Percentiles rank a stretch among this genome's conserved stretches.
phyloP scores from a whole-genome alignment of 179 eudicot genomes.

The Spinacia oleracea region DNA sequence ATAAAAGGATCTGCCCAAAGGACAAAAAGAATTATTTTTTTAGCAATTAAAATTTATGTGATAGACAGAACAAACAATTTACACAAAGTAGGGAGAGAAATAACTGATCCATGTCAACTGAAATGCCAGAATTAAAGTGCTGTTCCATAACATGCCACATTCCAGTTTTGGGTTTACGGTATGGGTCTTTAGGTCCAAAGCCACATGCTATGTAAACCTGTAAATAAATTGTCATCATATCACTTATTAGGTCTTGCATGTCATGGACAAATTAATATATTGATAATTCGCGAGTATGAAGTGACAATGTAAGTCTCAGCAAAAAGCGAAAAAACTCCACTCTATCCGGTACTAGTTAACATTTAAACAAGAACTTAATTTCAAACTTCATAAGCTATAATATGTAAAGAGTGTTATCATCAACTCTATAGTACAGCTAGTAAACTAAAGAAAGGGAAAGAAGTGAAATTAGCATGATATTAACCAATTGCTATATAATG shows the following conservation, averaged over 20 bases:
- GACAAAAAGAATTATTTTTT: conserved; percentile 3
- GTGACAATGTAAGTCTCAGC: not conserved
- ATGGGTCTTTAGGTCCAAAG: conserved; percentile 60
- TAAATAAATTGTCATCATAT: conserved; percentile 3
- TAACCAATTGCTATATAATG: not conserved
- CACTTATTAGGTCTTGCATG: not conserved
- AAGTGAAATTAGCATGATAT: not conserved
- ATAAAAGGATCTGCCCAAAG: conserved; percentile 69
- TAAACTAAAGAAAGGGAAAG: not conserved
- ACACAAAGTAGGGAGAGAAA: conserved; percentile 17
- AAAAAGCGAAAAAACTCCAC: not conserved
- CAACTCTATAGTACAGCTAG: not conserved
- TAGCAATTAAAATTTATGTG: not conserved
- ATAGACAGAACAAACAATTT: not conserved
- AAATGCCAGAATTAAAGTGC: conserved; percentile 81
- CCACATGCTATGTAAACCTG: conserved; percentile 98
- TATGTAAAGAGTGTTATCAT: not conserved
- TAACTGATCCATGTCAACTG: conserved; percentile 81
- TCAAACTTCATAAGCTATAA: not conserved
- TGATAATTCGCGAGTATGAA: conserved; percentile 2
- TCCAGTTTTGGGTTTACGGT: conserved; percentile 86
- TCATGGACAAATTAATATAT: not conserved
- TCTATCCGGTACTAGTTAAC: not conserved
- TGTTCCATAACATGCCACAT: conserved; percentile 93
- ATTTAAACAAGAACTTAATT: not conserved